phyloP scores from a whole-genome alignment of 176 grass and related monocot species.

The Paspalum vaginatum region DNA sequence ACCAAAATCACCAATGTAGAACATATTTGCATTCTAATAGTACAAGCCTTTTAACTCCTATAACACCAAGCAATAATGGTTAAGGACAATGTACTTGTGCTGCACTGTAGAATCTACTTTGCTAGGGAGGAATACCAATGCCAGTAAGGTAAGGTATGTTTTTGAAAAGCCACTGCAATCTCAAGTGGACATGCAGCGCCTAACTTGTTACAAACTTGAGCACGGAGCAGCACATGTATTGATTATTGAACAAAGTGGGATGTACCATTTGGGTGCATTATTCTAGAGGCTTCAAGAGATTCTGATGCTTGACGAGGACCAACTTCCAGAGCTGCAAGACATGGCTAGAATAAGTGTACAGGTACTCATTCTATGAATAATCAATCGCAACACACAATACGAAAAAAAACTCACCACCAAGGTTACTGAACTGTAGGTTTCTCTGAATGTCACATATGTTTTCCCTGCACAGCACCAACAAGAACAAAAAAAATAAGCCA shows the following conservation, averaged over 20 bases:
- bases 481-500: slow-evolving; percentile 31
- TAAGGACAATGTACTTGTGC: not conserved
- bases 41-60: slow-evolving; percentile 21
- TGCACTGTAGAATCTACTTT: not conserved
- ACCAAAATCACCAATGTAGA: not conserved
- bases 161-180: not conserved
- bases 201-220: slow-evolving; percentile 23
- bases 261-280: slow-evolving; percentile 82
- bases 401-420: slow-evolving; percentile 68
- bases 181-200: not conserved
- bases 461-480: slow-evolving; percentile 66
- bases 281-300: slow-evolving; percentile 71
- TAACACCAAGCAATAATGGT: slow-evolving; percentile 32
- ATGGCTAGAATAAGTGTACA: slow-evolving; percentile 38
- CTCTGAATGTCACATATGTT: slow-evolving; percentile 87
- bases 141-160: slow-evolving; percentile 4
- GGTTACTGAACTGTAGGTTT: slow-evolving; percentile 89
- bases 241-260: slow-evolving; percentile 24
- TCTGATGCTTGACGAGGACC: slow-evolving; percentile 65
- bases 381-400: slow-evolving; percentile 2
- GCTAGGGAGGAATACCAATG: not conserved
- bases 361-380: not conserved
- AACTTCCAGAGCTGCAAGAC: slow-evolving; percentile 73
- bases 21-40: slow-evolving; percentile 4
- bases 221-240: not conserved